These are phyloP conservation scores for Hyaloscypha bicolor DNA, from an alignment of 495 filamentous ascomycete genomes.

Conservation along the genomic window DNA sequence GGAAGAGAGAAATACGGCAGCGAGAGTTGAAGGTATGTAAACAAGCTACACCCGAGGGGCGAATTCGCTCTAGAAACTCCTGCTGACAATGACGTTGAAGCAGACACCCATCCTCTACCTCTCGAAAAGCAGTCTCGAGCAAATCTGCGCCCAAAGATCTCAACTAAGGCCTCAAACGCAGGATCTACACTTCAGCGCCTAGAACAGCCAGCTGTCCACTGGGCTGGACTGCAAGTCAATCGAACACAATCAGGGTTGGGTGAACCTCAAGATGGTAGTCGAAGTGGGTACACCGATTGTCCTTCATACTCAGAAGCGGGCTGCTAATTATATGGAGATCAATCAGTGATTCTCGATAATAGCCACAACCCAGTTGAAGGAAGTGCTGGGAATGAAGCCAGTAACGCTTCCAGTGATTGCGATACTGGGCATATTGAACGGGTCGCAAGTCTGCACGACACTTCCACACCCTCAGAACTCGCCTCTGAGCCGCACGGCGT, in stretches of 20 bases:
- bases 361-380: too few species aligned
- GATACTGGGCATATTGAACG: too few species aligned
- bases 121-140: slow-evolving; percentile 5
- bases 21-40: slow-evolving; percentile 22
- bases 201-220: slow-evolving; percentile 27
- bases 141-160: slow-evolving; percentile 26
- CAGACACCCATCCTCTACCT: slow-evolving; percentile 21
- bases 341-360: slow-evolving; percentile 22
- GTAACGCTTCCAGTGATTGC: slow-evolving; percentile 13
- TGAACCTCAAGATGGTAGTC: slow-evolving; percentile 20
- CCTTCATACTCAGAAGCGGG: slow-evolving; percentile 20
- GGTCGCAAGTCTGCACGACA: too few species aligned
- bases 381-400: slow-evolving; percentile 17
- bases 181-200: slow-evolving; percentile 24
- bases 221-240: slow-evolving; percentile 13
- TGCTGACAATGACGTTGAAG: slow-evolving; percentile 21
- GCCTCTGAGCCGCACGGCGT: too few species aligned
- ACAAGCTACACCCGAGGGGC: slow-evolving; percentile 15
- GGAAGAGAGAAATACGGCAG: slow-evolving; percentile 21
- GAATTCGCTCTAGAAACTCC: slow-evolving; percentile 14
- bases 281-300: slow-evolving; percentile 18
- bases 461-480: too few species aligned
- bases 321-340: slow-evolving; percentile 24
- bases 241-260: slow-evolving; percentile 17
- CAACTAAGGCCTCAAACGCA: slow-evolving; percentile 21